Percentiles rank a stretch among this genome's conserved stretches.
Evolutionary conservation across 1,139 yeast species (phyloP).

Genomic region (Debaryomyces subglobosus): DNA sequence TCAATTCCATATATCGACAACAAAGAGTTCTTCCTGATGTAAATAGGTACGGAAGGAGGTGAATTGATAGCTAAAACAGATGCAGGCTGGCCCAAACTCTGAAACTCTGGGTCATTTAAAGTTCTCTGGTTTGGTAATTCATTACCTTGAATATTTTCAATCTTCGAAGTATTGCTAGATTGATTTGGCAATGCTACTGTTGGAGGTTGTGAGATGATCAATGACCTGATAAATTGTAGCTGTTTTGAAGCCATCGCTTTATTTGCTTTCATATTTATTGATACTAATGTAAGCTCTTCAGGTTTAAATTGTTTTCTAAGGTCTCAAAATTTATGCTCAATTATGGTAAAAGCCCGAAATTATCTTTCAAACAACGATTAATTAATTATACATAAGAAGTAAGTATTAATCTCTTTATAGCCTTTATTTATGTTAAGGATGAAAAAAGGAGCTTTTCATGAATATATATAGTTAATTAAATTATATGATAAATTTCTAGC

Average conservation of each 20-base stretch:
- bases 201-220: constrained; percentile 10
- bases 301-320: not conserved
- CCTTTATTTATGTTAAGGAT: not conserved
- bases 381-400: not conserved
- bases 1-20: constrained; percentile 48
- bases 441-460: not conserved
- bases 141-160: constrained; percentile 23
- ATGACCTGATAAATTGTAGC: constrained; percentile 8
- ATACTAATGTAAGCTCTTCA: not conserved
- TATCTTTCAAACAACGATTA: not conserved
- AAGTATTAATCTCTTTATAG: not conserved
- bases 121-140: constrained; percentile 18
- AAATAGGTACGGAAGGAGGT: constrained; percentile 62
- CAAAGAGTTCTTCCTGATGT: constrained; percentile 50
- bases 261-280: not conserved
- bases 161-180: constrained; percentile 4
- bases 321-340: not conserved
- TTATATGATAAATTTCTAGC: too few relatives aligned
- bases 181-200: constrained; percentile 1
- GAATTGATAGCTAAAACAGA: constrained; percentile 46
- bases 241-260: constrained; percentile 5
- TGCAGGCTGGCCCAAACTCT: constrained; percentile 48
- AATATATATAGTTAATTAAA: not conserved
- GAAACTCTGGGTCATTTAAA: constrained; percentile 31
- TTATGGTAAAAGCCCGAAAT: not conserved